Evolutionary conservation across 192 early-diverging fungal species (phyloP).

Genomic region (Tieghemiomyces parasiticus): DNA sequence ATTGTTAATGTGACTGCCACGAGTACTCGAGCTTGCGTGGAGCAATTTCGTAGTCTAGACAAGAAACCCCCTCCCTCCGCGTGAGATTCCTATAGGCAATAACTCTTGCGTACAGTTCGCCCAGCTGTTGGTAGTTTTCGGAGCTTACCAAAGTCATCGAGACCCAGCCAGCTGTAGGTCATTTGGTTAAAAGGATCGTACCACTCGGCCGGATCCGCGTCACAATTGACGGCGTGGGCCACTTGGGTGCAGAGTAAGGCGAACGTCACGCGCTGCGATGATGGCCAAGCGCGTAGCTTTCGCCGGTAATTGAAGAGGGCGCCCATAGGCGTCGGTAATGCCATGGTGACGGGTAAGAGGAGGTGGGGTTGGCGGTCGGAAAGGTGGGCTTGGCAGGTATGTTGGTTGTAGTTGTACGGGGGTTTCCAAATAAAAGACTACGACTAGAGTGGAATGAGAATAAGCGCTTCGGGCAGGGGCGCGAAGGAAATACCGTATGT

Average conservation of each 20-base stretch:
- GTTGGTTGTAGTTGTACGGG: no score
- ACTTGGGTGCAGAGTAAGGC: background rate
- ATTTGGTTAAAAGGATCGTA: background rate
- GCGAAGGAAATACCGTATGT: no score
- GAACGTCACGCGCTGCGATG: background rate
- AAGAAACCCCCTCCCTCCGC: background rate
- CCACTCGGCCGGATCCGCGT: background rate
- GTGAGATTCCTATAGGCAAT: background rate
- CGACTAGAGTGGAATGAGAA: no score
- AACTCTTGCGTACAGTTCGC: background rate
- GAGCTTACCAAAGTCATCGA: background rate
- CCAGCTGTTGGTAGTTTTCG: background rate
- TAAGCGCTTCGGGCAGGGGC: no score
- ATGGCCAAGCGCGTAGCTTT: background rate
- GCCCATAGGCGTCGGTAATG: background rate
- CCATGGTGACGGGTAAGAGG: no score
- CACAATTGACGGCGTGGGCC: background rate
- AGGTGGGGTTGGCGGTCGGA: no score
- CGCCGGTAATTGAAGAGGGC: constrained; percentile 1
- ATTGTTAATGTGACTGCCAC: background rate
- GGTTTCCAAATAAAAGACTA: no score
- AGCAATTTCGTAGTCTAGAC: no score
- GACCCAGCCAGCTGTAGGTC: constrained; percentile 2
- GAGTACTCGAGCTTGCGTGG: background rate
- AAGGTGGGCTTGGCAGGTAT: no score